A percentile compares a stretch with the other conserved stretches of the same genome.
Evolutionary conservation across 78 protist genomes (phyloP).

Genomic region (Dictyostelium intermedium): DNA sequence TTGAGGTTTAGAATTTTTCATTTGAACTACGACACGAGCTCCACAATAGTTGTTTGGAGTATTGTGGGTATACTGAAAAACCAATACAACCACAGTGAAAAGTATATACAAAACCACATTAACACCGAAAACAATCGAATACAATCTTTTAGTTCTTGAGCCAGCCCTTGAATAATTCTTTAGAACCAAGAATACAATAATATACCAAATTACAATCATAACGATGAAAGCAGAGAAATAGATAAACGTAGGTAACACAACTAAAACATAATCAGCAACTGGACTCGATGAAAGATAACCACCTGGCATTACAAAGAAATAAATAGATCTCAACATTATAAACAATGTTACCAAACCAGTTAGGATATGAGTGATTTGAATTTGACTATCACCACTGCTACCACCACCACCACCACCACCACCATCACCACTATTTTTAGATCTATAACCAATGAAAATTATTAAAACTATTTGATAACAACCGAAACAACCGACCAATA

Average conservation of each 20-base stretch:
- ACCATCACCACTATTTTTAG: background rate
- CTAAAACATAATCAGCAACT: constrained; percentile 31
- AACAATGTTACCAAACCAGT: background rate
- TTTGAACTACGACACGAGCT: background rate
- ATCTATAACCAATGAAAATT: background rate
- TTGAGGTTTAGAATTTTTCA: background rate
- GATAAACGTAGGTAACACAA: constrained; percentile 18
- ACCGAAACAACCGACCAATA: background rate
- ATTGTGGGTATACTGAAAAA: background rate
- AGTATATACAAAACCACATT: constrained; percentile 6
- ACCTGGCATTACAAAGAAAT: constrained; percentile 24
- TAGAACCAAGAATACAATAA: background rate
- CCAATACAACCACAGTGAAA: background rate
- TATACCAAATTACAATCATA: constrained; percentile 11
- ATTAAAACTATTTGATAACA: background rate
- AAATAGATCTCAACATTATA: background rate
- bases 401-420: background rate
- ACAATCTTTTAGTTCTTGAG: background rate
- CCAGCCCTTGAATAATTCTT: background rate
- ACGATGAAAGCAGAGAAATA: constrained; percentile 12
- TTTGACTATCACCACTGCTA: background rate
- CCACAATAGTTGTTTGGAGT: background rate
- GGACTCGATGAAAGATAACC: background rate
- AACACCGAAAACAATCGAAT: background rate
- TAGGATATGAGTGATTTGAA: background rate